phyloP scores from a whole-genome alignment of 345 rosid species.

The Cochlearia excelsa region DNA sequence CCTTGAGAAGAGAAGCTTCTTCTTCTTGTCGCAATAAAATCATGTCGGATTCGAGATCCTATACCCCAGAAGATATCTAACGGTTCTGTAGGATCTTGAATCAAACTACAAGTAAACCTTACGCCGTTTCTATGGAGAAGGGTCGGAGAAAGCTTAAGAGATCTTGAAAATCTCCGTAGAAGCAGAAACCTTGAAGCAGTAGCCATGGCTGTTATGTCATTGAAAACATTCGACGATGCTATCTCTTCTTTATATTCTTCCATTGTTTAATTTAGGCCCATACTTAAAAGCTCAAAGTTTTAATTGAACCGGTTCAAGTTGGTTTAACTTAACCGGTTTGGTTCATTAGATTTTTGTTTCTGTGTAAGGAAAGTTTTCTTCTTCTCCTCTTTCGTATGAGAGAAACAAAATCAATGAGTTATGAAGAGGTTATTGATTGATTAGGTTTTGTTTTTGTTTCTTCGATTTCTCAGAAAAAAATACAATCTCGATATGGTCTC shows the following conservation, averaged over 20 bases:
- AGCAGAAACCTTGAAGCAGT: constrained; percentile 50
- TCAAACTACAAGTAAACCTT: constrained; percentile 16
- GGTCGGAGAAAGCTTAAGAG: constrained; percentile 33
- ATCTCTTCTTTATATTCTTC: not conserved
- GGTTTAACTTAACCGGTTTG: constrained; percentile 5
- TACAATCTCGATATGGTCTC: constrained; percentile 30
- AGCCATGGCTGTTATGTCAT: constrained; percentile 34
- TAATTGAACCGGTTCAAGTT: not conserved
- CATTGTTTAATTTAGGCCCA: constrained; percentile 2
- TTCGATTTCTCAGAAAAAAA: constrained; percentile 13
- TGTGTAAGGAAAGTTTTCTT: constrained; percentile 5
- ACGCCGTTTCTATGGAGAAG: not conserved
- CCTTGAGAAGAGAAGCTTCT: constrained; percentile 56
- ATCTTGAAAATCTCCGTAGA: constrained; percentile 38
- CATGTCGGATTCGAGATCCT: constrained; percentile 20
- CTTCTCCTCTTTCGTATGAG: constrained; percentile 4
- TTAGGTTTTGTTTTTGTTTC: constrained; percentile 31
- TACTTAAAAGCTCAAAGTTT: constrained; percentile 7
- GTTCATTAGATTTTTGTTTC: constrained; percentile 12
- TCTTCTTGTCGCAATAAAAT: constrained; percentile 35
- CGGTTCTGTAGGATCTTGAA: constrained; percentile 14
- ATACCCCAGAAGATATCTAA: not conserved
- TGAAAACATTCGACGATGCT: not conserved
- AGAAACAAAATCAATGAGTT: constrained; percentile 7
- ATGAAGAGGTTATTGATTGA: not conserved